Base-by-base conservation (phyloP, 2,329 filamentous ascomycete genomes). In the Alternaria sp. region DNA sequence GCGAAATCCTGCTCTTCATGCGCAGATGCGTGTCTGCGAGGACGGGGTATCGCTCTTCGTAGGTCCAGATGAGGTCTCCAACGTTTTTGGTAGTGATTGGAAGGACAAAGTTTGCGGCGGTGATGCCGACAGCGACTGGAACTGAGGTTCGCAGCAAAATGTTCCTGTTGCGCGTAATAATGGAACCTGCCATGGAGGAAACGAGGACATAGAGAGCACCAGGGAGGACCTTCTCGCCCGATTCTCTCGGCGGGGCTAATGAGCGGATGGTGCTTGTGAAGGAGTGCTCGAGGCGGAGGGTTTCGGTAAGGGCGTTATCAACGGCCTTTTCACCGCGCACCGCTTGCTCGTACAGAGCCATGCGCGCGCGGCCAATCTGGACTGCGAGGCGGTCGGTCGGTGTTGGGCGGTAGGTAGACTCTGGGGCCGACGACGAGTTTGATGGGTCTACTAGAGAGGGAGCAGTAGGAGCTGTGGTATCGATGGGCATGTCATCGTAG, bases 51-150 rank as follows among this genome's bases (percentile, higher is more conserved):
- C 86, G 88, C 85, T 96, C 87, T 88, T 99, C 95, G 79, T 95
- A 99, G 77, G 88, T 89, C 95, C 95, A 99, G 46, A 91, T 82
- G 75, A 98, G 83, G 75, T 94, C 89, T 43, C 90, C 89, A 28
- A 96, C 88, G 80, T 99, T 99, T 78, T 88, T 84, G 86, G 93
- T 96, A 42, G 95, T 99, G 66, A 95, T 84, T 44, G 95, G 95
- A 49, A 99, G 82, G 39, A 97, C 89, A 62, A 89, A 84, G 88
- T 93, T 95, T 60, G 92, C 93, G 57, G 93, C 91, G 57, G 89
- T 89, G 64, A 96, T 82, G 67, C 94, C 95, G 43, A 97, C 88
- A 20, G 89, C 89, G 51, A 94, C 80, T 11, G 95, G 95, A 2
- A 91, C 86, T 2, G 89, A 84, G 54, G 90, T 89, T 68, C 95